Evolutionary conservation across 208 protist species (phyloP).

Genomic region (Angomonas deanei): DNA sequence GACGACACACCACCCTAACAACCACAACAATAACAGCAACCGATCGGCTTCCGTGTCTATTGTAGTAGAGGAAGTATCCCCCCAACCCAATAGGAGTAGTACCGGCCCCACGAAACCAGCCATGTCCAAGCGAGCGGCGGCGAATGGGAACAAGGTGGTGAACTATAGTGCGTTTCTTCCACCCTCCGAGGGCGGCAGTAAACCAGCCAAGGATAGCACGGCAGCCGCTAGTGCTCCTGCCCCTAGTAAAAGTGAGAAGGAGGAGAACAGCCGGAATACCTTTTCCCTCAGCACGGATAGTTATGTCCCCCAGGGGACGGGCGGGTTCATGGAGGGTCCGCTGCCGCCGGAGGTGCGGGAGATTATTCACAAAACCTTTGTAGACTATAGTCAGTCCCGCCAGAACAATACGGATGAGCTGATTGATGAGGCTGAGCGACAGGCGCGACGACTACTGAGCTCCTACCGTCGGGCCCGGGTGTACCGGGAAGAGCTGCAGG

Average conservation of each 20-base stretch:
- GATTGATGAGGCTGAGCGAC: conserved; percentile 55
- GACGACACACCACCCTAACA: too few species aligned
- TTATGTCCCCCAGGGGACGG: background rate
- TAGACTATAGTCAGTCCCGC: background rate
- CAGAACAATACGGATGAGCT: background rate
- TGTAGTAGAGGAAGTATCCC: background rate
- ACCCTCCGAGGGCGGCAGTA: background rate
- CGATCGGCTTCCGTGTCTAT: background rate
- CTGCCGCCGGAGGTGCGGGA: conserved; percentile 2
- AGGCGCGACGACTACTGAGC: conserved; percentile 75
- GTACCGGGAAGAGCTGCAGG: conserved; percentile 71
- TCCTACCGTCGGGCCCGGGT: conserved; percentile 67
- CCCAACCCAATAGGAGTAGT: background rate
- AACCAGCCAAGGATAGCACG: background rate
- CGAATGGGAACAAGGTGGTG: background rate
- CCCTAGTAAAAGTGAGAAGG: background rate
- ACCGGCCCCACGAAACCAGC: background rate
- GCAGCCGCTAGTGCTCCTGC: background rate
- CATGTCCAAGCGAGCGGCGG: background rate
- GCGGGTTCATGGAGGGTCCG: conserved; percentile 7
- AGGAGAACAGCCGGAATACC: background rate
- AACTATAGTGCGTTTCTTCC: background rate
- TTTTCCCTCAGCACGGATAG: background rate
- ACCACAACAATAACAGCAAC: too few species aligned
- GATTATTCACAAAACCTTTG: background rate